These are phyloP conservation scores for Sphaerulina musiva DNA, from an alignment of 2,329 filamentous ascomycete genomes.

Conservation along the genomic window DNA sequence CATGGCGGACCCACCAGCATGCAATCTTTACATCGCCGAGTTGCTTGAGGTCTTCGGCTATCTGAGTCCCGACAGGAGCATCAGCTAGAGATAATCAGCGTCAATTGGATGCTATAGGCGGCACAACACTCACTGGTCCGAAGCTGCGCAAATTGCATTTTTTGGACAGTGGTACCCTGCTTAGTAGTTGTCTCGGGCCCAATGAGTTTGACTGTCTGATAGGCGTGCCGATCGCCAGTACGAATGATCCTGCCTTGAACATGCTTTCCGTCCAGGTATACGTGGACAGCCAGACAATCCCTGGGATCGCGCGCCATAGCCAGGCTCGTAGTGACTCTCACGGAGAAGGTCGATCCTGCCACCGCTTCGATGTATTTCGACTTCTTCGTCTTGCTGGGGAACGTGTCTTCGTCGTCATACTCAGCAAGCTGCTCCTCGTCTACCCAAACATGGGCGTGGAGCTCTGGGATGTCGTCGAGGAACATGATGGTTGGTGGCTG, in stretches of 20 bases:
- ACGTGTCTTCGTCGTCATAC: conserved; percentile 11
- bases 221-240: neutral
- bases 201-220: neutral
- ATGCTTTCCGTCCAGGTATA: conserved; percentile 20
- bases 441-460: conserved; percentile 13
- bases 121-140: conserved; percentile 15
- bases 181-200: neutral
- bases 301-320: neutral
- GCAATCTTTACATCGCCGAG: conserved; percentile 19
- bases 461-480: neutral
- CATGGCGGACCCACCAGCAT: conserved; percentile 1
- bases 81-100: conserved; percentile 10
- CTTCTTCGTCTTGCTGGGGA: neutral
- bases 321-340: neutral
- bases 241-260: neutral
- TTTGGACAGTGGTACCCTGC: neutral
- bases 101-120: neutral
- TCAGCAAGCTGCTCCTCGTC: conserved; percentile 11
- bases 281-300: conserved; percentile 2
- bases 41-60: conserved; percentile 8
- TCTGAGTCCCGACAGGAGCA: neutral
- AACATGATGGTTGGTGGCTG: neutral
- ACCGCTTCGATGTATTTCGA: conserved; percentile 19
- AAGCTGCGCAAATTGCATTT: conserved; percentile 18
- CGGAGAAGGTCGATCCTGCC: conserved; percentile 14